Evolutionary conservation across 108 stramenopile genomes (phyloP).

Genomic region (Skeletonema grethae): DNA sequence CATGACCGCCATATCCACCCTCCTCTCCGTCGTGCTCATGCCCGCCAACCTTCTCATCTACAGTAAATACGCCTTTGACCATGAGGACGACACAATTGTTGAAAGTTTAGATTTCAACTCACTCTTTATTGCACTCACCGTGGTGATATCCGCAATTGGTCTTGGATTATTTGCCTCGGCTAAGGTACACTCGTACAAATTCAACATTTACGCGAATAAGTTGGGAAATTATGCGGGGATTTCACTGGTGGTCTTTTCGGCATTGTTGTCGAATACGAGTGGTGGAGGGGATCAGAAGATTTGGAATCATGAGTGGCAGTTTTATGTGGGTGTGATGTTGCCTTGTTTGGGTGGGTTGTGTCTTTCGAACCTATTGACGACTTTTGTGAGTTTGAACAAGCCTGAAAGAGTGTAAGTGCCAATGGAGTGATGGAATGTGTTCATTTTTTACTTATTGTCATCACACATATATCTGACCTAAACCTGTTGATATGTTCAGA

Average conservation of each 20-base stretch:
- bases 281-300: conserved; percentile 59
- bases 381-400: conserved; percentile 49
- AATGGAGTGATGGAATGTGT: neutral
- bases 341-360: conserved; percentile 70
- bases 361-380: conserved; percentile 59
- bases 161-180: conserved; percentile 64
- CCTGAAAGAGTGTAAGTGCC: conserved; percentile 73
- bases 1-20: conserved; percentile 87
- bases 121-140: conserved; percentile 68
- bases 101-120: conserved; percentile 66
- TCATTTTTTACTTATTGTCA: neutral
- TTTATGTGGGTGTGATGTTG: conserved; percentile 73
- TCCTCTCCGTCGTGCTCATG: conserved; percentile 66
- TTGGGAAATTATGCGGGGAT: conserved; percentile 77
- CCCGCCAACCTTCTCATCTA: conserved; percentile 85
- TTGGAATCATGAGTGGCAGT: conserved; percentile 77
- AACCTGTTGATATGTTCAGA: conserved; percentile 6
- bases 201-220: conserved; percentile 67
- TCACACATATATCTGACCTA: neutral
- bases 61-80: conserved; percentile 62
- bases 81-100: conserved; percentile 38
- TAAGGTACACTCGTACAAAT: conserved; percentile 53
- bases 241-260: conserved; percentile 66
- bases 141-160: conserved; percentile 76
- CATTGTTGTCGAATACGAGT: conserved; percentile 59